phyloP scores from a whole-genome alignment of 2,329 filamentous ascomycete genomes.

The Huntiella abstrusa region DNA sequence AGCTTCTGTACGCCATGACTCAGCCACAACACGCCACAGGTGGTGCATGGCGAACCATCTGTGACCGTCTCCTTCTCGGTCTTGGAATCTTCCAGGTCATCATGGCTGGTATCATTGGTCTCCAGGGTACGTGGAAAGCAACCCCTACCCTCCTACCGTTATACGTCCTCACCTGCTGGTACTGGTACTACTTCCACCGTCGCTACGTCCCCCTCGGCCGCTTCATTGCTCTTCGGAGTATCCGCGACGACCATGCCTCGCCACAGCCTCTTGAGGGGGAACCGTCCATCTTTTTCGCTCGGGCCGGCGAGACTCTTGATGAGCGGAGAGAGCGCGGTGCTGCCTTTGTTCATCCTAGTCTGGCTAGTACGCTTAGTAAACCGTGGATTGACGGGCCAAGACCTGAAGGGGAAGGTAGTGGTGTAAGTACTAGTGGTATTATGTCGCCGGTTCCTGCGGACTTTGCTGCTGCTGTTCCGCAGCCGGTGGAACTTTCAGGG shows the following conservation, averaged over 20 bases:
- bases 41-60: constrained; percentile 90
- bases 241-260: constrained; percentile 30
- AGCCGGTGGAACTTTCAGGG: too few relatives aligned
- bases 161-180: constrained; percentile 69
- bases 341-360: constrained; percentile 58
- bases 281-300: constrained; percentile 24
- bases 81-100: constrained; percentile 78
- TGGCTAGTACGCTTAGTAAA: constrained; percentile 48
- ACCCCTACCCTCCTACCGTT: constrained; percentile 60
- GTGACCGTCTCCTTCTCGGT: constrained; percentile 73
- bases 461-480: too few relatives aligned
- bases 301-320: constrained; percentile 47
- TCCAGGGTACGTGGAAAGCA: constrained; percentile 53
- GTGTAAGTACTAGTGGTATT: background rate
- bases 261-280: background rate
- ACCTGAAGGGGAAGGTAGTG: constrained; percentile 14
- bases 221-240: constrained; percentile 80
- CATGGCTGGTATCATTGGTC: constrained; percentile 69
- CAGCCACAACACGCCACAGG: constrained; percentile 89
- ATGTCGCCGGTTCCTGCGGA: background rate
- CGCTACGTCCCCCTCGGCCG: constrained; percentile 78
- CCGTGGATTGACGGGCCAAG: constrained; percentile 46
- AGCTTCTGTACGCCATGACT: constrained; percentile 95
- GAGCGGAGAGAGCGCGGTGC: constrained; percentile 52
- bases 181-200: constrained; percentile 59